A percentile compares a stretch with the other conserved stretches of the same genome.
These are phyloP conservation scores for Hypericum androsaemum DNA, from an alignment of 345 rosid species.

Conservation along the genomic window DNA sequence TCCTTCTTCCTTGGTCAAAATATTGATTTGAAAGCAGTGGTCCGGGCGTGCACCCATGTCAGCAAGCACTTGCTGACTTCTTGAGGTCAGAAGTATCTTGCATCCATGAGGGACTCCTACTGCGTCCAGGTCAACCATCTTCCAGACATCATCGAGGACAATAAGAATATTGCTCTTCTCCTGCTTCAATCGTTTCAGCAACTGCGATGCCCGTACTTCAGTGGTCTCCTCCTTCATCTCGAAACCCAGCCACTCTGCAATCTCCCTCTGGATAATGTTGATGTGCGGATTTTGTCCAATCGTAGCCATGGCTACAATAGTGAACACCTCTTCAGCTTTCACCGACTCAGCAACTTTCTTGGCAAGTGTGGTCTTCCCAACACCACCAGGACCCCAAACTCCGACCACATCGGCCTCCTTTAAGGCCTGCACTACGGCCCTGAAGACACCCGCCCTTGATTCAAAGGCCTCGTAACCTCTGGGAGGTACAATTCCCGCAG, in stretches of 20 bases:
- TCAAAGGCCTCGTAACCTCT: slow-evolving; percentile 8
- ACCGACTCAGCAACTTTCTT: slow-evolving; percentile 6
- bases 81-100: slow-evolving; percentile 12
- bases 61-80: not conserved
- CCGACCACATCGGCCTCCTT: slow-evolving; percentile 2
- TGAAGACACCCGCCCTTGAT: slow-evolving; percentile 2
- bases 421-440: slow-evolving; percentile 3
- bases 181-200: not conserved
- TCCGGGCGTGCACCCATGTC: not conserved
- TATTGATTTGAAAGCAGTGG: not conserved
- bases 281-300: not conserved
- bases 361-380: slow-evolving; percentile 10
- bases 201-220: not conserved
- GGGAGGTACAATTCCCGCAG: not conserved
- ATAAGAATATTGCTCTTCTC: slow-evolving; percentile 6
- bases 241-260: slow-evolving; percentile 8
- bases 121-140: not conserved
- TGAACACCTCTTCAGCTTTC: not conserved
- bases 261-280: slow-evolving; percentile 7
- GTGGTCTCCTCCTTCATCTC: not conserved
- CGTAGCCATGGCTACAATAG: slow-evolving; percentile 1
- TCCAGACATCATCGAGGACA: slow-evolving; percentile 11
- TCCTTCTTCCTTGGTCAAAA: not conserved
- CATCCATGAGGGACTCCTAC: slow-evolving; percentile 5
- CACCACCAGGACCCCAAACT: slow-evolving; percentile 8